These are phyloP conservation scores for Fusarium setosum DNA, from an alignment of 2,329 filamentous ascomycete species.

Conservation along the genomic window DNA sequence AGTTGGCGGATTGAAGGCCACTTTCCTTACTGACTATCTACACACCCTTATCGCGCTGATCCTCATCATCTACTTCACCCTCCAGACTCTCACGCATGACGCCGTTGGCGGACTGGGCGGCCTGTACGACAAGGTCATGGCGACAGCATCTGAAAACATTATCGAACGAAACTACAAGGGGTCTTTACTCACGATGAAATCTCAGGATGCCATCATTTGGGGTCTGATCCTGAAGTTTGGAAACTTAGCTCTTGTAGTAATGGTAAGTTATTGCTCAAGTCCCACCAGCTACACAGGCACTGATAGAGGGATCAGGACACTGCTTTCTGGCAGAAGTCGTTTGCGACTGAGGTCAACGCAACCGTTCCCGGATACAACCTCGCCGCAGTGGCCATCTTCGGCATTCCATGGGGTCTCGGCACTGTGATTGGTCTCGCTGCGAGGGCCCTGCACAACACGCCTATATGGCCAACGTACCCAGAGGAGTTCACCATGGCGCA, in stretches of 20 bases:
- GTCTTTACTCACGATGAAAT: too few species aligned
- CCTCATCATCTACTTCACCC: background rate
- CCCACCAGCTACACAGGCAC: background rate
- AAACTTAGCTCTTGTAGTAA: background rate
- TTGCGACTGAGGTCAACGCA: background rate
- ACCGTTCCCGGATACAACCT: background rate
- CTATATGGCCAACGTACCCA: slow-evolving; percentile 9
- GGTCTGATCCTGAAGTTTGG: too few species aligned
- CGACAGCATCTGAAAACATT: background rate
- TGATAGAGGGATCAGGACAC: too few species aligned
- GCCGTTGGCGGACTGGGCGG: background rate
- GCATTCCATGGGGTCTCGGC: background rate
- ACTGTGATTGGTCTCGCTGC: background rate
- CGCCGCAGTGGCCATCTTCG: background rate
- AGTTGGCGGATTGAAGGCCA: background rate
- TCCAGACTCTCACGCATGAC: background rate
- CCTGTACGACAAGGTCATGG: background rate
- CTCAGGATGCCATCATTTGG: too few species aligned
- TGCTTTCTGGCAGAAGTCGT: background rate
- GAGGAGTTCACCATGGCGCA: slow-evolving; percentile 2
- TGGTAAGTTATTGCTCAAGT: background rate
- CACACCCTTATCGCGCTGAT: background rate
- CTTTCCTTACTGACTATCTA: background rate
- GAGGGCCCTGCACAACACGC: background rate
- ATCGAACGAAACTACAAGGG: too few species aligned